Evolutionary conservation across 257 asterid species (phyloP).

Genomic region (Nicotiana knightiana): DNA sequence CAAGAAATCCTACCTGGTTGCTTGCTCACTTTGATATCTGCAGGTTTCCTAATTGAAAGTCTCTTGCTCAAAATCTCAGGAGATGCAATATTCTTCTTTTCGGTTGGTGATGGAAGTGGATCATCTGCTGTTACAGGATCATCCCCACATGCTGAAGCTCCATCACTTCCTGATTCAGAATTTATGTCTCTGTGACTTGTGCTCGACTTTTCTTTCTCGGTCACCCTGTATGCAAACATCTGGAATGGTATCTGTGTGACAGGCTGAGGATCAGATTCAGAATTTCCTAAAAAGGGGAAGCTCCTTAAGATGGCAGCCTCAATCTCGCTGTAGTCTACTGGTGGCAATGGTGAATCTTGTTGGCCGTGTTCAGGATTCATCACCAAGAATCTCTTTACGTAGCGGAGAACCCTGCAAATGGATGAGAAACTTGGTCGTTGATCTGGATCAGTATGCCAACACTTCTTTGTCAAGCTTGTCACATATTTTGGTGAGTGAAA

Average conservation of each 20-base stretch:
- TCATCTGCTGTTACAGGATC: conserved; percentile 41
- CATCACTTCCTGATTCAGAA: conserved; percentile 85
- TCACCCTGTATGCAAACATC: conserved; percentile 62
- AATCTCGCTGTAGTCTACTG: conserved; percentile 30
- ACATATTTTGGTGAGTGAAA: conserved; percentile 56
- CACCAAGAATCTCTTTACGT: conserved; percentile 35
- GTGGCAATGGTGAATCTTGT: conserved; percentile 52
- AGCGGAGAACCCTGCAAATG: conserved; percentile 66
- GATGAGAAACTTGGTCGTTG: conserved; percentile 40
- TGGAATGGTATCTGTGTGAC: conserved; percentile 59
- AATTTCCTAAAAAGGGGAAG: conserved; percentile 16
- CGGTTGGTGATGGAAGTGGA: conserved; percentile 38
- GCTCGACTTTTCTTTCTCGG: conserved; percentile 56
- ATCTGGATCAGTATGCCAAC: conserved; percentile 40
- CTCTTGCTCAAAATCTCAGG: conserved; percentile 38
- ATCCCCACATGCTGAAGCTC: conserved; percentile 46
- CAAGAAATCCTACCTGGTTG: conserved; percentile 44
- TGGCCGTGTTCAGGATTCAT: conserved; percentile 51
- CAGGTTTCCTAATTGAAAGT: conserved; percentile 33
- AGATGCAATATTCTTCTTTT: conserved; percentile 31
- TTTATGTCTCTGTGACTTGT: conserved; percentile 30
- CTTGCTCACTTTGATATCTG: conserved; percentile 35
- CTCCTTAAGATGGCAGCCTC: conserved; percentile 26
- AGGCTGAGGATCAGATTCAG: conserved; percentile 14
- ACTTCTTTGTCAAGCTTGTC: conserved; percentile 38